A percentile compares a stretch with the other conserved stretches of the same genome.
These are phyloP conservation scores for Heterobasidion occidentale DNA, from an alignment of 1,284 basidiomycete genomes.

Conservation along the genomic window DNA sequence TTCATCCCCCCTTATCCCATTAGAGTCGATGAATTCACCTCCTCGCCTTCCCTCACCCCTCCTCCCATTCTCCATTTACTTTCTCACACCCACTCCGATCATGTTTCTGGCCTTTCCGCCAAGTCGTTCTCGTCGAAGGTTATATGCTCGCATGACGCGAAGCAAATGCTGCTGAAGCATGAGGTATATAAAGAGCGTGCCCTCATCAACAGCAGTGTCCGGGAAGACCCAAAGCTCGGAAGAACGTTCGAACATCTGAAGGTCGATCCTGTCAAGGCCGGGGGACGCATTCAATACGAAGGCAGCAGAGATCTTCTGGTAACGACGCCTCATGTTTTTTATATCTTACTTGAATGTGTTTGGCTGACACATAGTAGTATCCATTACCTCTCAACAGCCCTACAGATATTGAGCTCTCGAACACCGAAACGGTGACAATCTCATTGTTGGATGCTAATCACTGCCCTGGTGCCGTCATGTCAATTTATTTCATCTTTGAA, in stretches of 20 bases:
- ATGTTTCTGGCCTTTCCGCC: slow-evolving; percentile 60
- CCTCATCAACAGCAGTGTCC: slow-evolving; percentile 41
- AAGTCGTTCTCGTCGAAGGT: slow-evolving; percentile 63
- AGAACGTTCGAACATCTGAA: slow-evolving; percentile 65
- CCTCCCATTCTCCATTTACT: slow-evolving; percentile 65
- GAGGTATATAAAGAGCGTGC: slow-evolving; percentile 63
- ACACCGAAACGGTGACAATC: slow-evolving; percentile 54
- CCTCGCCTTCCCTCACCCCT: slow-evolving; percentile 21
- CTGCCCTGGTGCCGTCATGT: slow-evolving; percentile 92
- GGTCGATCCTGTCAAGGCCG: slow-evolving; percentile 36
- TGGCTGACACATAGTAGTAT: slow-evolving; percentile 22
- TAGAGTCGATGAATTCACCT: slow-evolving; percentile 69
- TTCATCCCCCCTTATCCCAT: slow-evolving; percentile 68
- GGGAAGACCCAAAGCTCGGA: slow-evolving; percentile 37
- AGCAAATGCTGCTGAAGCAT: slow-evolving; percentile 72
- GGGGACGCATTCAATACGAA: slow-evolving; percentile 36
- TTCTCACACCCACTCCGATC: slow-evolving; percentile 82
- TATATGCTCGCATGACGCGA: slow-evolving; percentile 74
- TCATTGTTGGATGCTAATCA: slow-evolving; percentile 91
- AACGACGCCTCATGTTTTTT: slow-evolving; percentile 13
- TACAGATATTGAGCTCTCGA: slow-evolving; percentile 50
- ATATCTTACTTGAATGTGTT: background rate
- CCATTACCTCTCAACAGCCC: slow-evolving; percentile 55
- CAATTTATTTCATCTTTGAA: slow-evolving; percentile 15
- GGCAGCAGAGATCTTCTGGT: slow-evolving; percentile 63